These are phyloP conservation scores for Globisporangium yorkense DNA, from an alignment of 352 stramenopile genomes.

Conservation along the genomic window DNA sequence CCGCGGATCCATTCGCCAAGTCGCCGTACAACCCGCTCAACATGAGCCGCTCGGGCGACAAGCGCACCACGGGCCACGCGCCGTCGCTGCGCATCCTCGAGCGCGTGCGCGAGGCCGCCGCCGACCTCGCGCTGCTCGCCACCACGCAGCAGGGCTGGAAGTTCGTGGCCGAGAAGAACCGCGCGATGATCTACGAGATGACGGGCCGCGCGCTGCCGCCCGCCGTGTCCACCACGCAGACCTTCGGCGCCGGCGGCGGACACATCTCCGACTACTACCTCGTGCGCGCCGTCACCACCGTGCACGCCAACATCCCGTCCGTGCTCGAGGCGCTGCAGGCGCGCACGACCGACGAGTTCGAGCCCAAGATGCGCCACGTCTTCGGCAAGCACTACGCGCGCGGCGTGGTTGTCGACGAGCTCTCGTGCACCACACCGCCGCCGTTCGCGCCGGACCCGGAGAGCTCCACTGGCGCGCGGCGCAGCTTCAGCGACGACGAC, in stretches of 20 bases:
- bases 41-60: conserved; percentile 45
- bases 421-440: conserved; percentile 52
- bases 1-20: conserved; percentile 29
- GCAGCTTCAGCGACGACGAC: conserved; percentile 54
- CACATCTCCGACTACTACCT: conserved; percentile 60
- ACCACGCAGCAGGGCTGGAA: conserved; percentile 38
- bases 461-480: conserved; percentile 8
- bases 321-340: conserved; percentile 46
- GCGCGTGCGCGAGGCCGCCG: conserved; percentile 48
- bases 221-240: conserved; percentile 31
- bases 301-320: conserved; percentile 33
- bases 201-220: conserved; percentile 36
- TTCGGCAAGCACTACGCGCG: conserved; percentile 51
- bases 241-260: conserved; percentile 39
- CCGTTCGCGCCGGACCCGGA: conserved; percentile 33
- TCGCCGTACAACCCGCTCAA: conserved; percentile 28
- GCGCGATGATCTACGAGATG: conserved; percentile 58
- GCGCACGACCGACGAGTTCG: conserved; percentile 34
- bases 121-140: conserved; percentile 48
- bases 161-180: conserved; percentile 43
- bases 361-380: conserved; percentile 50
- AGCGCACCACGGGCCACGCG: conserved; percentile 43
- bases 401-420: conserved; percentile 50
- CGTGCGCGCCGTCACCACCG: conserved; percentile 54
- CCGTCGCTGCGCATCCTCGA: conserved; percentile 58